Percentiles rank a stretch among this genome's conserved stretches.
Evolutionary conservation across 1,284 basidiomycete genomes (phyloP).

Genomic region (Sparassis latifolia): DNA sequence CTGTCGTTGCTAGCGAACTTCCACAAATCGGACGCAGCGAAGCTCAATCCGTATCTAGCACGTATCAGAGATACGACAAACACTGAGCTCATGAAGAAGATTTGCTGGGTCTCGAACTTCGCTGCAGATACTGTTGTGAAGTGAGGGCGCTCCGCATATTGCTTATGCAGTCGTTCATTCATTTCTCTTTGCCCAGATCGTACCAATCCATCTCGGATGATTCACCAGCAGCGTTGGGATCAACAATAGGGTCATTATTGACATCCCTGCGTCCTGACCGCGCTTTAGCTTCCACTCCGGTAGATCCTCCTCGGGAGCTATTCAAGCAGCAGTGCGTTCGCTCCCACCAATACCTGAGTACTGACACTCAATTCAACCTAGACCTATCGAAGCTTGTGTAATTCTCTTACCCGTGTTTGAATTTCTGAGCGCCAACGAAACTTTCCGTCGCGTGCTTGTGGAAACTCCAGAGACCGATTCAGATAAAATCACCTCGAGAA

Average conservation of each 20-base stretch:
- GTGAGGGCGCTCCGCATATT: conserved; percentile 27
- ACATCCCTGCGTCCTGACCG: conserved; percentile 46
- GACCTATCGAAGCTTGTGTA: conserved; percentile 55
- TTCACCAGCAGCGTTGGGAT: conserved; percentile 39
- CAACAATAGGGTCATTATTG: conserved; percentile 43
- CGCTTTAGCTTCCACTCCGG: conserved; percentile 38
- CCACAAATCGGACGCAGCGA: conserved; percentile 61
- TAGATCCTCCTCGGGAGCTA: conserved; percentile 42
- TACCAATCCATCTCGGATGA: conserved; percentile 53
- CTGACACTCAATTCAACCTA: conserved; percentile 17
- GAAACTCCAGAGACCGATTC: conserved; percentile 26
- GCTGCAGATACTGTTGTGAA: conserved; percentile 43
- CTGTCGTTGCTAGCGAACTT: conserved; percentile 57
- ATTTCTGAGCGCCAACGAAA: conserved; percentile 42
- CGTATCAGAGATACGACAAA: conserved; percentile 42
- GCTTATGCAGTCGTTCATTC: not conserved
- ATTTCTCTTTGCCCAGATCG: conserved; percentile 28
- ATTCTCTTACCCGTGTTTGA: conserved; percentile 55
- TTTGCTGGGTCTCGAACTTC: conserved; percentile 50
- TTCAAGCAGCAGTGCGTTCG: conserved; percentile 49
- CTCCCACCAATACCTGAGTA: not conserved
- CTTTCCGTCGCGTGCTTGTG: conserved; percentile 40
- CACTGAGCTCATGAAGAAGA: conserved; percentile 43
- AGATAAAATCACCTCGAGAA: conserved; percentile 18
- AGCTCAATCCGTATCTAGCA: conserved; percentile 56